Conservation (phyloP, 768 basidiomycete genomes). For the Suillus paluster region DNA sequence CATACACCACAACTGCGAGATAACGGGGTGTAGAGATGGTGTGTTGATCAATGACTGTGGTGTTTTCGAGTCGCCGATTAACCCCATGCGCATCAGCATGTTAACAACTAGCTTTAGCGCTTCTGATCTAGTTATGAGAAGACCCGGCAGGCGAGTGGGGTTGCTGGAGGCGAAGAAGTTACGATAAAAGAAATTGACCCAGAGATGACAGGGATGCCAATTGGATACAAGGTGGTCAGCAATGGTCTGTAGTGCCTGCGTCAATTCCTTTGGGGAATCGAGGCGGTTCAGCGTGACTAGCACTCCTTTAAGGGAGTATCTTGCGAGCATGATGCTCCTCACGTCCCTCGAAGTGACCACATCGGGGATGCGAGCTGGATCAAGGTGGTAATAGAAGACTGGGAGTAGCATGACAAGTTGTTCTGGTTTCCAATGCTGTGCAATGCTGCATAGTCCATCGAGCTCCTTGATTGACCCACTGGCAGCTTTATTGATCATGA, state of each 20-base stretch:
- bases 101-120: conserved; percentile 6
- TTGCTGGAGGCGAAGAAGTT: conserved; percentile 7
- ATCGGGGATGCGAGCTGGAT: conserved; percentile 10
- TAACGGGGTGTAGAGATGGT: conserved; percentile 2
- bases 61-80: not conserved
- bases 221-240: conserved; percentile 1
- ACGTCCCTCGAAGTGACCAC: conserved; percentile 6
- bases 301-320: conserved; percentile 8
- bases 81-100: conserved; percentile 7
- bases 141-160: conserved; percentile 6
- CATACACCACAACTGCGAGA: conserved; percentile 5
- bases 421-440: conserved; percentile 7
- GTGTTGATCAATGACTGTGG: conserved; percentile 5
- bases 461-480: conserved; percentile 6
- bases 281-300: conserved; percentile 5
- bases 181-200: conserved; percentile 7
- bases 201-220: conserved; percentile 6
- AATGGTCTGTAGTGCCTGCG: not conserved
- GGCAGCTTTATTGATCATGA: conserved; percentile 7
- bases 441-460: conserved; percentile 7
- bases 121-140: conserved; percentile 7
- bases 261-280: not conserved
- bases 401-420: conserved; percentile 7
- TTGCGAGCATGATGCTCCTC: conserved; percentile 2
- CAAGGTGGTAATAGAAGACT: conserved; percentile 10